Base-by-base conservation (phyloP, 2,329 filamentous ascomycete species). In the Fusarium sterilihyphosum region DNA sequence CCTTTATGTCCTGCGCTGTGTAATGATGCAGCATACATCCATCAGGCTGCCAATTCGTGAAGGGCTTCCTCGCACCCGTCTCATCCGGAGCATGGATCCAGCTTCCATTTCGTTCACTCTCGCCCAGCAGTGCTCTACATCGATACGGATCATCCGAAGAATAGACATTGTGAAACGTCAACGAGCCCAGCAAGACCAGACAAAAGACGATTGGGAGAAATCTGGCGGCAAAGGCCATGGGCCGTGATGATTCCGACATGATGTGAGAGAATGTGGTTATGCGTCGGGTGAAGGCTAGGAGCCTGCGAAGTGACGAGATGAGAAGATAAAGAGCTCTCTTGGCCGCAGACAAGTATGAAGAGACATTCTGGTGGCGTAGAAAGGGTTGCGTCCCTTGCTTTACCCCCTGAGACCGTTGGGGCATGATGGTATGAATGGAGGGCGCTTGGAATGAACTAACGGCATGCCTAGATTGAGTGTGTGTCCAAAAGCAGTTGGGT, bases 1-100 rank as follows among this genome's bases (percentile, higher is more conserved):
- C 80, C 24, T 83, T 80, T 46, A 92, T 84, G 43, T 90, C 87
- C n/a, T 84, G 78, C 11, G 80, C 77, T 14, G 85, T 83, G 80
- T 92, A 92, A 61, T 87, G 82, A 68, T 88, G 86, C 77, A 91
- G 83, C 68, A 88, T 86, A 80, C 91, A 92, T 33, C 88, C 88
- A 29, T 85, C 84, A 9, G 90, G 88, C 65, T 91, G 88, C 90
- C 90, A 92, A 72, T 86, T 84, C 40, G 83, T 81, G 73, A 85
- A 87, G 2, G 79, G 62, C 74, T 71, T 46, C 75, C 65, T 67
- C 68, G 73, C 70, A 73, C 78, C 77, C 67, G 78, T 74, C 44
- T 70, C 73, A 61, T 80, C 79, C 44, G 77, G 80, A 33, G 79
- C 80, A 75, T 78, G 77, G 70, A 80, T 66, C 89, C 90, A 91